These are phyloP conservation scores for Pyrus bretschneideri DNA, from an alignment of 306 rosid species.

Conservation along the genomic window DNA sequence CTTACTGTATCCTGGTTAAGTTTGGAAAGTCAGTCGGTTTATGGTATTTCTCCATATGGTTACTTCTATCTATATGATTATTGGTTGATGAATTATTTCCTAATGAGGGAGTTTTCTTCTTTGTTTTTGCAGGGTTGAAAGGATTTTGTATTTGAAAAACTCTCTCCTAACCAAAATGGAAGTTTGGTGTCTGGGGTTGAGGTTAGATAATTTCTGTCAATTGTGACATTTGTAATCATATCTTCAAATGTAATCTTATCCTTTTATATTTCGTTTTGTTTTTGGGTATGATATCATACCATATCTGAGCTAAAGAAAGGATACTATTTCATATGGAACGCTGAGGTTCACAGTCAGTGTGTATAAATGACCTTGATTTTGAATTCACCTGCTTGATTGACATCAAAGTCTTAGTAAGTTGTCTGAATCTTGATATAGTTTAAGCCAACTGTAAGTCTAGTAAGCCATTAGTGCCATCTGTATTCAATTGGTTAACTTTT, in stretches of 20 bases:
- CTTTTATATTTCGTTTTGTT: not conserved
- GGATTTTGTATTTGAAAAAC: conserved; percentile 14
- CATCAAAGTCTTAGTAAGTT: conserved; percentile 11
- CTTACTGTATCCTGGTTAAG: not conserved
- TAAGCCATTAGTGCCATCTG: not conserved
- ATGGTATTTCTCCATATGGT: not conserved
- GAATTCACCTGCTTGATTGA: conserved; percentile 22
- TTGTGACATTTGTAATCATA: conserved; percentile 31
- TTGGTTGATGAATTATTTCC: not conserved
- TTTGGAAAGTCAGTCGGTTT: not conserved
- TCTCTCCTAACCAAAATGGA: conserved; percentile 18
- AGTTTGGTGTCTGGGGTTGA: conserved; percentile 12
- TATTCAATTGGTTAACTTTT: not conserved
- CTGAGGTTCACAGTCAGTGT: conserved; percentile 1
- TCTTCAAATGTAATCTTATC: conserved; percentile 1
- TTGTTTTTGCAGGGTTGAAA: conserved; percentile 22
- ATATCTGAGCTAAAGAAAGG: conserved; percentile 7
- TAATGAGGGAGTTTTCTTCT: not conserved
- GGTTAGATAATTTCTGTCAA: conserved; percentile 11
- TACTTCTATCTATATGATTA: not conserved
- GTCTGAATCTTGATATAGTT: conserved; percentile 5
- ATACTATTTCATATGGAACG: conserved; percentile 5
- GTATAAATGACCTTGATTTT: conserved; percentile 17
- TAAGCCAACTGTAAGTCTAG: not conserved
- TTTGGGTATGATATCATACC: not conserved